Base-by-base conservation (phyloP, 108 stramenopile genomes). In the Bacterosira constricta region DNA sequence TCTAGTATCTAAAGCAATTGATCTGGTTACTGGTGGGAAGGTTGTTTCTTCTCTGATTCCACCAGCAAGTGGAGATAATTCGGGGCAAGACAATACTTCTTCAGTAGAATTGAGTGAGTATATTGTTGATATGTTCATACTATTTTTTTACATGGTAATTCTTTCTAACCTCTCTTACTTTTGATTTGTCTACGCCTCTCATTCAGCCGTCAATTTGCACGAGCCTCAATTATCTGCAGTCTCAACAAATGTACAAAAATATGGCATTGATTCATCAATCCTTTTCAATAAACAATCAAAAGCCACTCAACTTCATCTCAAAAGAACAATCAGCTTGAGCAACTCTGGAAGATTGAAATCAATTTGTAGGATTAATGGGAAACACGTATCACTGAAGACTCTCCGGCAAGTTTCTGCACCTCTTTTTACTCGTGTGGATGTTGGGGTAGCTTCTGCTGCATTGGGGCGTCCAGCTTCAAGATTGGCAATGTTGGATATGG, bases 371-470 rank as follows among this genome's bases (percentile, higher is more conserved):
- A 80, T 92, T 62, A 94, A 94, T 68, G 81, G 55, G 23, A 75
- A 69, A 12, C 53, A 51, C 9, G 81, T 87, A 0, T 81, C 87
- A 4, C 80, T 93, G 25, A 86, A 88, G 75, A 64, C 70, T 10
- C 49, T 93, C 15, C 71, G 83, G 47, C 37, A 80, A 15, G 52
- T 93, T 44, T 74, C 72, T 13, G 47, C 62, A 23, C 88, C 90
- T 3, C 71, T 93, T n/a, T 57, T 93, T 36, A 84, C 87, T 12
- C 52, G 78, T 1, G 88, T 93, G 23, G 90, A 93, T 73, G 88
- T 88, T 37, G 76, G 78, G 0, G 77, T 75, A 9, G 92, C 92
- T 13, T 82, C 87, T 7, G 46, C 69, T 31, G 92, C 88, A 21
- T 60, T 93, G 60, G 68, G 66, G 5, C 67, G 73, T 3, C 61